Conservation (phyloP, 2,329 filamentous ascomycete species). For the Nothophaeocryptopus gaeumannii region DNA sequence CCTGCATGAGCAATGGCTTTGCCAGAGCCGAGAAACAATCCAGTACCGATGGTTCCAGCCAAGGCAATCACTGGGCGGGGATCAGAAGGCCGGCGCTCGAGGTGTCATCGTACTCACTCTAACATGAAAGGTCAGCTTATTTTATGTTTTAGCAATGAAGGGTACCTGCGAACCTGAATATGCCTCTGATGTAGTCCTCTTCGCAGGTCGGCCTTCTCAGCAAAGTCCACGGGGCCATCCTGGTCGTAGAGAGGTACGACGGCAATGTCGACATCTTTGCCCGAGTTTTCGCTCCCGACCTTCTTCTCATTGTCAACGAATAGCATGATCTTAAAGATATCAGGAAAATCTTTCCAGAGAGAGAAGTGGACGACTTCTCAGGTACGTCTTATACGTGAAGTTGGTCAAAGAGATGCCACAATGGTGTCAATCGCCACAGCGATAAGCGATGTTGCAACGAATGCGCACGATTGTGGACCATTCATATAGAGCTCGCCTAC, state of each 20-base stretch:
- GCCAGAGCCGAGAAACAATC: constrained; percentile 58
- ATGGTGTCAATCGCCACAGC: not conserved
- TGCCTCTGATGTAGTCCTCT: constrained; percentile 53
- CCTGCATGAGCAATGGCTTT: constrained; percentile 53
- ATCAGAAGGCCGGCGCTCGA: too few relatives aligned
- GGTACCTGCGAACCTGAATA: constrained; percentile 31
- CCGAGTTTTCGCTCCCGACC: not conserved
- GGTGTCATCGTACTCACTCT: too few relatives aligned
- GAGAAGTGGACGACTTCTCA: too few relatives aligned
- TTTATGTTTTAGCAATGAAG: constrained; percentile 30
- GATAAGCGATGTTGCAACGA: not conserved
- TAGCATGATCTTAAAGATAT: not conserved
- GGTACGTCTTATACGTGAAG: not conserved
- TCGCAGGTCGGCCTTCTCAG: constrained; percentile 24
- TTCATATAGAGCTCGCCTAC: not conserved
- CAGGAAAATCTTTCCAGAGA: too few relatives aligned
- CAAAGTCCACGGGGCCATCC: constrained; percentile 21
- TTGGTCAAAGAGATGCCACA: not conserved
- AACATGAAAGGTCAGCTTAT: too few relatives aligned
- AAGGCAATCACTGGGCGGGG: constrained; percentile 56
- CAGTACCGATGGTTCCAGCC: constrained; percentile 66
- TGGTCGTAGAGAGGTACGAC: constrained; percentile 16
- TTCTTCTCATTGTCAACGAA: not conserved
- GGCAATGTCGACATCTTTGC: constrained; percentile 12
- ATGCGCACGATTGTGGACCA: not conserved